Conservation (phyloP, 345 rosid species). For the Populus tremula region DNA sequence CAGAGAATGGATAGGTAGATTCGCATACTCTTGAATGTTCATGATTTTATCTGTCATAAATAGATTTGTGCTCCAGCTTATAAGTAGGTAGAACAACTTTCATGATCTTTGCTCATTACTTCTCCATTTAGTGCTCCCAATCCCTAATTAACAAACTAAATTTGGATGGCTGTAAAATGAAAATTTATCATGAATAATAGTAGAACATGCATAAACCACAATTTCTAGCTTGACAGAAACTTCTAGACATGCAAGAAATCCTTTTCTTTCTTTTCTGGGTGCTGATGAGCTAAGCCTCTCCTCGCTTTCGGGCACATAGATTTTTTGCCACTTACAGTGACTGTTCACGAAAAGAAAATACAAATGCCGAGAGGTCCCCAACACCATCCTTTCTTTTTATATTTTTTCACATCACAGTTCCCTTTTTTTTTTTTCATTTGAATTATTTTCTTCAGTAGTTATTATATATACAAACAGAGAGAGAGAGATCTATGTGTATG, state of each 20-base stretch:
- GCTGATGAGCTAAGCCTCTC: slow-evolving; percentile 5
- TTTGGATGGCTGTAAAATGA: not conserved
- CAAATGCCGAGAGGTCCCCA: slow-evolving; percentile 28
- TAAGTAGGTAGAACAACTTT: too few relatives aligned
- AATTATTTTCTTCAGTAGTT: not conserved
- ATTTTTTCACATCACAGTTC: not conserved
- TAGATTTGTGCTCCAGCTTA: too few relatives aligned
- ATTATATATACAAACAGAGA: too few relatives aligned
- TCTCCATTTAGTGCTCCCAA: too few relatives aligned
- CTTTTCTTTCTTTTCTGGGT: not conserved
- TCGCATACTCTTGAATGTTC: not conserved
- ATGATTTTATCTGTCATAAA: too few relatives aligned
- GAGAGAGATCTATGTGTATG: too few relatives aligned
- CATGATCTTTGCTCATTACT: too few relatives aligned
- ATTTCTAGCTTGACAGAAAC: not conserved
- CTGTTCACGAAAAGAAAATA: slow-evolving; percentile 13
- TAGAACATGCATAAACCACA: too few relatives aligned
- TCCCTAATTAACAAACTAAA: not conserved
- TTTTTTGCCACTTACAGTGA: slow-evolving; percentile 5
- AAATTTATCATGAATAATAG: not conserved
- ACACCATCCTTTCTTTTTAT: not conserved
- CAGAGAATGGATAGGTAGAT: not conserved
- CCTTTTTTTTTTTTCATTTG: not conserved
- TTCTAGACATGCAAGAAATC: not conserved
- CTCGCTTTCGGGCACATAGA: slow-evolving; percentile 4